Conservation (phyloP, 192 early-diverging fungal species). For the Kickxella alabastrina region DNA sequence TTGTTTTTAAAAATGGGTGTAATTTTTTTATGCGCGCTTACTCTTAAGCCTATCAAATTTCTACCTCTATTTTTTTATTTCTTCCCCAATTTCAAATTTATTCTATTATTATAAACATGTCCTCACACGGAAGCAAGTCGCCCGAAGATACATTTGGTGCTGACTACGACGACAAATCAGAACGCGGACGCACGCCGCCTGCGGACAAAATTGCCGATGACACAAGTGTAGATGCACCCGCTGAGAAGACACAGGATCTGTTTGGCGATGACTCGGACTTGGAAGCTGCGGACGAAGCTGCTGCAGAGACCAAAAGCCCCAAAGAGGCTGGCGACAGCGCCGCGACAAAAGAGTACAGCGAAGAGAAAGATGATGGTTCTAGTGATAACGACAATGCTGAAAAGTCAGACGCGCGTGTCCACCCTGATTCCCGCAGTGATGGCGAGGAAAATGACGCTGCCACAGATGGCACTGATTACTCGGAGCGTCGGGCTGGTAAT, state of each 20-base stretch:
- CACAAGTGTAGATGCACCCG: too few relatives aligned
- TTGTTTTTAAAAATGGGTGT: not conserved
- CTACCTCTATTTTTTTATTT: not conserved
- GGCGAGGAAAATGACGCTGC: slow-evolving; percentile 1
- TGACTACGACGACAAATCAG: not conserved
- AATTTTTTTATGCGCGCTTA: not conserved
- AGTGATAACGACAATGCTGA: not conserved
- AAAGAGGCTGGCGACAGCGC: too few relatives aligned
- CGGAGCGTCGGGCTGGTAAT: too few relatives aligned
- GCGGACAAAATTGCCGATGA: not conserved
- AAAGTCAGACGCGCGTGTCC: not conserved
- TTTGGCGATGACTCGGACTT: too few relatives aligned
- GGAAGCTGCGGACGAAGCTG: too few relatives aligned
- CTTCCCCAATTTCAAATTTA: not conserved
- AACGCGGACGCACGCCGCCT: too few relatives aligned
- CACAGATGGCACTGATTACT: too few relatives aligned
- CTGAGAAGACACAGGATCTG: too few relatives aligned
- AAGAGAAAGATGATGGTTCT: not conserved
- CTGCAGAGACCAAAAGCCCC: too few relatives aligned
- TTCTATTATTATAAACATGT: slow-evolving; percentile 2
- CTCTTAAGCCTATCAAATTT: too few relatives aligned
- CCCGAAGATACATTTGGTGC: slow-evolving; percentile 2
- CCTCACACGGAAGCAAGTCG: slow-evolving; percentile 1
- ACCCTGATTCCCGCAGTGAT: not conserved
- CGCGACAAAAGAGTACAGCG: too few relatives aligned